A percentile compares a stretch with the other conserved stretches of the same genome.
These are phyloP conservation scores for Mimosa bimucronata DNA, from an alignment of 306 rosid species.

Conservation along the genomic window DNA sequence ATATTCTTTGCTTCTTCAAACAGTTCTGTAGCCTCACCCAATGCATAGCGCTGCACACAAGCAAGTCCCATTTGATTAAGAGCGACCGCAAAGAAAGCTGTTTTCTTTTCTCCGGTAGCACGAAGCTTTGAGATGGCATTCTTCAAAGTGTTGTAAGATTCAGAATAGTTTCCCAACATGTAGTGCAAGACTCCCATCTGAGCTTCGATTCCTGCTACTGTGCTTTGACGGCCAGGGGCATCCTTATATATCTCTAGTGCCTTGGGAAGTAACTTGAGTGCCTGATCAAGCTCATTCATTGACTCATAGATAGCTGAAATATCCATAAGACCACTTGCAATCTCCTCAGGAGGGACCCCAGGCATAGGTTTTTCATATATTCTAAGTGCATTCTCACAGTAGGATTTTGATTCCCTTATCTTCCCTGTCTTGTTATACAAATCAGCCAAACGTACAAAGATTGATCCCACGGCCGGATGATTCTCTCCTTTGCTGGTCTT, in stretches of 20 bases:
- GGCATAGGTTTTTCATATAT: conserved; percentile 81
- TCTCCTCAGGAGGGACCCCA: conserved; percentile 75
- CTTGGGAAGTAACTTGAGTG: conserved; percentile 69
- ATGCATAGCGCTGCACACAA: conserved; percentile 69
- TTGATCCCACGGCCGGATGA: conserved; percentile 84
- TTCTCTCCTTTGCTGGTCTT: conserved; percentile 87
- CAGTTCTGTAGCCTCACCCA: conserved; percentile 69
- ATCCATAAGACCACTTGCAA: conserved; percentile 82
- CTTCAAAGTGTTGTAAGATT: conserved; percentile 71
- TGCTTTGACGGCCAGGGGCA: conserved; percentile 81
- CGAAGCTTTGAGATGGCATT: conserved; percentile 80
- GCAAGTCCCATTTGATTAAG: conserved; percentile 95
- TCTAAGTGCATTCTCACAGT: conserved; percentile 81
- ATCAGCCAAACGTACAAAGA: conserved; percentile 82
- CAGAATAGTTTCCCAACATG: conserved; percentile 67
- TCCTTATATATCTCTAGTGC: conserved; percentile 66
- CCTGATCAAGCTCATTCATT: conserved; percentile 80
- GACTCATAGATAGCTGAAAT: conserved; percentile 88
- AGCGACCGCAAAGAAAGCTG: conserved; percentile 83
- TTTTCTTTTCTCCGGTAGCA: conserved; percentile 77
- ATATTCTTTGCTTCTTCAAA: conserved; percentile 83
- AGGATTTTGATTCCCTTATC: conserved; percentile 72
- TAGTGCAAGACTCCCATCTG: conserved; percentile 91
- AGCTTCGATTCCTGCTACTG: conserved; percentile 93
- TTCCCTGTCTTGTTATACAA: conserved; percentile 81